phyloP scores from a whole-genome alignment of 805 yeast species.

The Starmera quercuum region DNA sequence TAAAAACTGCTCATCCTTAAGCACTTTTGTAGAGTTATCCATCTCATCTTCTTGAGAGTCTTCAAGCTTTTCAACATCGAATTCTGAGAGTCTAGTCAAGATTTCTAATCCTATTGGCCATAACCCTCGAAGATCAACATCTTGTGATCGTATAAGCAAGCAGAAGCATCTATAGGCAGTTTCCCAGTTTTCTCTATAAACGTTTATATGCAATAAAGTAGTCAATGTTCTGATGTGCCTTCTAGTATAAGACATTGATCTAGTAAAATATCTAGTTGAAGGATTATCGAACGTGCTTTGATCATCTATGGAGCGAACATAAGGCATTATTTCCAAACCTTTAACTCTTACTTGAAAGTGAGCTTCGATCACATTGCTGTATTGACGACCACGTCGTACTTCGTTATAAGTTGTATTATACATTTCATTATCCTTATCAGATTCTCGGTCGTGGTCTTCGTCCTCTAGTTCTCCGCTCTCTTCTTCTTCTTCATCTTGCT shows the following conservation, averaged over 20 bases:
- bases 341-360: too few species aligned
- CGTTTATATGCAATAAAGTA: slow-evolving; percentile 34
- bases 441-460: too few species aligned
- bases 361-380: too few species aligned
- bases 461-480: too few species aligned
- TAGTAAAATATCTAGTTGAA: neutral
- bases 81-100: slow-evolving; percentile 20
- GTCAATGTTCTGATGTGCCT: slow-evolving; percentile 6
- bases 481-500: too few species aligned
- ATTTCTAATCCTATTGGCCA: slow-evolving; percentile 65
- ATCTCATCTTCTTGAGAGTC: too few species aligned
- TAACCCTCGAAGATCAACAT: slow-evolving; percentile 43
- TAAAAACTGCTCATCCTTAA: slow-evolving; percentile 17
- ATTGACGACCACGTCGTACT: too few species aligned
- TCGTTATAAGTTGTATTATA: too few species aligned
- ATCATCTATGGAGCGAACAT: too few species aligned
- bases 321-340: too few species aligned
- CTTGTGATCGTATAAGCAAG: slow-evolving; percentile 38
- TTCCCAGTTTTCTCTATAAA: slow-evolving; percentile 45
- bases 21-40: slow-evolving; percentile 3
- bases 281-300: neutral
- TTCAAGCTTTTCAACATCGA: slow-evolving; percentile 3
- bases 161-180: slow-evolving; percentile 46
- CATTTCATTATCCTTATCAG: too few species aligned
- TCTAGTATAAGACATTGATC: slow-evolving; percentile 2